These are phyloP conservation scores for Puccinia hordei DNA, from an alignment of 1,284 basidiomycete species.

Conservation along the genomic window DNA sequence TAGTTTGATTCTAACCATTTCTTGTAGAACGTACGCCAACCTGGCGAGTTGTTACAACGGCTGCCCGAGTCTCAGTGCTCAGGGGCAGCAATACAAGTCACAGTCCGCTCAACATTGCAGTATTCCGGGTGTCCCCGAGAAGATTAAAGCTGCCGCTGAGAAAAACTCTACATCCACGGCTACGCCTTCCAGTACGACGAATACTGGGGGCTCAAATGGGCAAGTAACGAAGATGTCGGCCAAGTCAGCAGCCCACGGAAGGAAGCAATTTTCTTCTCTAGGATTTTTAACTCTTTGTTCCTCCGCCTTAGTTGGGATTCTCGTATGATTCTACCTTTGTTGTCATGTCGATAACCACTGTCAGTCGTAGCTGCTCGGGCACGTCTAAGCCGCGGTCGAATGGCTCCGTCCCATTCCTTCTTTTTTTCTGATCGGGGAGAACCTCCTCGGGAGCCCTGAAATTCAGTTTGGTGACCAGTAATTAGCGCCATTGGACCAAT, in stretches of 20 bases:
- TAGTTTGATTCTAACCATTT: neutral
- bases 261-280: neutral
- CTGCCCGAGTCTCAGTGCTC: neutral
- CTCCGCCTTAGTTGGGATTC: neutral
- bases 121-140: slow-evolving; percentile 10
- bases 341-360: too few species aligned
- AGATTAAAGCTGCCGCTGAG: neutral
- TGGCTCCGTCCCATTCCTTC: too few species aligned
- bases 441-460: too few species aligned
- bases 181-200: neutral
- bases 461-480: too few species aligned
- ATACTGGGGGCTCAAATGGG: neutral
- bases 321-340: neutral
- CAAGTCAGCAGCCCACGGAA: neutral
- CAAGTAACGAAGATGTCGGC: neutral
- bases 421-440: too few species aligned
- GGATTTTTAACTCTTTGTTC: neutral
- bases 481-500: too few species aligned
- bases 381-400: too few species aligned
- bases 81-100: neutral
- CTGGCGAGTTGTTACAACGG: slow-evolving; percentile 27
- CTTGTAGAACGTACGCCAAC: slow-evolving; percentile 23
- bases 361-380: too few species aligned
- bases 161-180: neutral
- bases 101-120: slow-evolving; percentile 16